Percentiles rank a stretch among this genome's conserved stretches.
Evolutionary conservation across 2,329 filamentous ascomycete species (phyloP).

Genomic region (Diplodia seriata): DNA sequence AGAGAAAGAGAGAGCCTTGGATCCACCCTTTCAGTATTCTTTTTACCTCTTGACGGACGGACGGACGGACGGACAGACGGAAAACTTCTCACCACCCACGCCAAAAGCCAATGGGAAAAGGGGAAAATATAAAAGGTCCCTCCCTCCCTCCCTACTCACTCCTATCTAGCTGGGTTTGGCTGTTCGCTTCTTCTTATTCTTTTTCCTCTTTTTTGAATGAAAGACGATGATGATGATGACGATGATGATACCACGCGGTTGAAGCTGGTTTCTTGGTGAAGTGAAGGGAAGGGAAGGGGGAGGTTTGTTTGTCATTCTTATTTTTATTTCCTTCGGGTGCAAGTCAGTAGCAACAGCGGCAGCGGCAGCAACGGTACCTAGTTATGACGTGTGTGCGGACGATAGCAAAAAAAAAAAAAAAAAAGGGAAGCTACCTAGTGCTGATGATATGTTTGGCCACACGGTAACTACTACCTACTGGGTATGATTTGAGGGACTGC

Average conservation of each 20-base stretch:
- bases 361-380: not conserved
- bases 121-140: not conserved
- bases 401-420: too few species aligned
- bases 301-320: not conserved
- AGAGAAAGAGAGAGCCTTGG: not conserved
- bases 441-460: not conserved
- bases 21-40: too few species aligned
- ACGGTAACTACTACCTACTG: too few species aligned
- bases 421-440: not conserved
- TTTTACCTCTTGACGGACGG: too few species aligned
- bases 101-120: too few species aligned
- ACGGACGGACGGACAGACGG: too few species aligned
- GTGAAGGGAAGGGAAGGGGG: not conserved
- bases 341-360: not conserved
- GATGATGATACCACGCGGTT: slow-evolving; percentile 25
- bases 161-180: too few species aligned
- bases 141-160: too few species aligned
- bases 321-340: not conserved
- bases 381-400: not conserved
- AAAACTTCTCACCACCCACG: too few species aligned
- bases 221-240: too few species aligned
- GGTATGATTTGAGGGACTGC: too few species aligned
- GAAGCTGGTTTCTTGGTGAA: slow-evolving; percentile 17
- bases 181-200: not conserved
- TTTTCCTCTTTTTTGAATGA: not conserved